Evolutionary conservation across 2,329 filamentous ascomycete species (phyloP), one percentile per base, ranked within the genome.

Genomic region (Ophiostoma tasmaniense): DNA sequence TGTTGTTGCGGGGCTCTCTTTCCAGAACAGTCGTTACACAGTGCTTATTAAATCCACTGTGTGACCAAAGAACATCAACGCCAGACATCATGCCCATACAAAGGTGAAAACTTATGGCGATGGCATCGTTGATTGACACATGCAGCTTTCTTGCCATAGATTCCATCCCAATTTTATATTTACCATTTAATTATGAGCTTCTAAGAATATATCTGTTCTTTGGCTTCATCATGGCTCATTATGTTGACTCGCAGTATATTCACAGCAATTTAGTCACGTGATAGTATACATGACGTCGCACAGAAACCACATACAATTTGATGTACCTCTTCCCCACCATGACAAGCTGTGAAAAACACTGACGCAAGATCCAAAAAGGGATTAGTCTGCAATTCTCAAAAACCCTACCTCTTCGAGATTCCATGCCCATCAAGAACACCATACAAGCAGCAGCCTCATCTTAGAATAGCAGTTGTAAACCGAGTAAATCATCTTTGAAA

Each of bases 351-450:
- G 37, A 61, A 67, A 70, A 55, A 61, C 37, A 50, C 37, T 70
- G 64, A 64, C 52, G 39, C 61, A 64, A 65, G 64, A 35, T 17
- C 71, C 69, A 14, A 45, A 72, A 22, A 6, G 1, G 62, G 67
- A 45, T 35, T 72, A 72, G 71, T 61, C n/a, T 17, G 8, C 0
- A n/a, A 30, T n/a, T 33, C 66, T 8, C 14, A 62, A 69, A 71
- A 70, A 65, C 71, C 71, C 69, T 70, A 70, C 67, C 65, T 61
- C 39, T 68, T 67, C 65, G 65, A 64, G 45, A 68, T 70, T 71
- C 59, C 14, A 22, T 62, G 50, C 11, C 7, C 20, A 45, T 4
- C 52, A 14, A 33, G 28, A 62, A 35, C 20, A 17, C 30, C 6
- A n/a, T 37, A 25, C 22, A 22, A 37, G 20, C n/a, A 14, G 33